Evolutionary conservation across 805 yeast genomes (phyloP), one percentile per base, ranked within the genome.

Genomic region (Kregervanrija fluxuum): DNA sequence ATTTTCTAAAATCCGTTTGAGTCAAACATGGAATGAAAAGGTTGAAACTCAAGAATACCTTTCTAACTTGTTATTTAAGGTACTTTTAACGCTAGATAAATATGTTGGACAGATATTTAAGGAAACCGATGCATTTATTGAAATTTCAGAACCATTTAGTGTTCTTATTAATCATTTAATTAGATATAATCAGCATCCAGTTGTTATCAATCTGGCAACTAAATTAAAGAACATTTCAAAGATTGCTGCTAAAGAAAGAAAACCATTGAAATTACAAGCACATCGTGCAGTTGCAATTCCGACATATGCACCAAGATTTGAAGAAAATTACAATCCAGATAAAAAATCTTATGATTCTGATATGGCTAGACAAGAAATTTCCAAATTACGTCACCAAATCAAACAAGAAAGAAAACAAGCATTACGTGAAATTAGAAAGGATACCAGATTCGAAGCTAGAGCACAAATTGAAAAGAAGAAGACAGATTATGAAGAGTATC

Each of bases 271-370:
- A 12, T 72, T 93, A 50, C 99, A 93, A 67, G 68, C 77, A 8
- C 97, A 90, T 68, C 79, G 77, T 57, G 88, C 95, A 17, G 60
- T 93, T 45, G 85, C 96, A 3, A 85, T 93, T 57, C 82, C 89
- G 35, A 76, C 95, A 2, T 76, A 75, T 56, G 84, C 89, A 33
- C 99, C 99, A 52, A 82, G 85, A 66, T 93, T 84, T 62, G 97
- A 91, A 67, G 98, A 88, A 58, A 88, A 89, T 71, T 93, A 82
- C 77, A 91, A 90, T 68, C 96, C 96, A 45, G 96, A 88, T 60
- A 86, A 81, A 77, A 90, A 86, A 68, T 85, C 95, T 8, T 85
- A 88, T 63, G 96, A 91, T 62, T 76, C 84, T 42, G 85, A 90
- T 61, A 74, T 80, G 54, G 80, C 83, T 48, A 75, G 93, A 65